phyloP scores from a whole-genome alignment of 1,139 yeast species.

The Pneumocystis canis region DNA sequence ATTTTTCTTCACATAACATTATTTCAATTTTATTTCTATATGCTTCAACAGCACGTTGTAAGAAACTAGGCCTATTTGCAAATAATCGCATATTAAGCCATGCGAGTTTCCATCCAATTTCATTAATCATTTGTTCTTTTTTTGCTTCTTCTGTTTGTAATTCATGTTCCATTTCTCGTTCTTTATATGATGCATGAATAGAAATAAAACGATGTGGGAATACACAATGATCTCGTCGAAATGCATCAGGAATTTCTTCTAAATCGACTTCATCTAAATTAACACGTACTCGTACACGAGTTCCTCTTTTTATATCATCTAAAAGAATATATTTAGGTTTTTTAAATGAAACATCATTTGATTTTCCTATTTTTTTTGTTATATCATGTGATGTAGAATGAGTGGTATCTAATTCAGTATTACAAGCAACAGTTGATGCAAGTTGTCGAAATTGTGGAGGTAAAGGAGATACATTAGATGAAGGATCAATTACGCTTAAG shows the following conservation, averaged over 20 bases:
- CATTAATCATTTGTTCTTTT: background rate
- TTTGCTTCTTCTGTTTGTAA: background rate
- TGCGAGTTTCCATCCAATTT: conserved; percentile 3
- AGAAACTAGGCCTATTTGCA: background rate
- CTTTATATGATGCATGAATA: background rate
- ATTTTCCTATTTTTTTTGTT: conserved; percentile 9
- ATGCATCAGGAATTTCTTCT: conserved; percentile 2
- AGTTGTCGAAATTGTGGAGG: conserved; percentile 3
- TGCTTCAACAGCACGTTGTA: background rate
- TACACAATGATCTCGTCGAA: conserved; percentile 3
- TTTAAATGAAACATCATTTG: background rate
- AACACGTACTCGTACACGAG: background rate
- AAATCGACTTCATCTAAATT: background rate
- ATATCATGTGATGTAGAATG: conserved; percentile 13
- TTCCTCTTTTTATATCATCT: background rate
- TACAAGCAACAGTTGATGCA: background rate
- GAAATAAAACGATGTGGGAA: background rate
- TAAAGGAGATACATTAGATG: background rate
- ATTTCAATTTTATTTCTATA: background rate
- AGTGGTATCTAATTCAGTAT: too few species aligned
- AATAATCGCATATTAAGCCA: conserved; percentile 1
- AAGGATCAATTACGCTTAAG: background rate
- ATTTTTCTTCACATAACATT: background rate
- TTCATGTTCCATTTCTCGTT: background rate
- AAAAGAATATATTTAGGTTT: background rate